These are phyloP conservation scores for Penicillium coffeae DNA, from an alignment of 495 filamentous ascomycete species.

Conservation along the genomic window DNA sequence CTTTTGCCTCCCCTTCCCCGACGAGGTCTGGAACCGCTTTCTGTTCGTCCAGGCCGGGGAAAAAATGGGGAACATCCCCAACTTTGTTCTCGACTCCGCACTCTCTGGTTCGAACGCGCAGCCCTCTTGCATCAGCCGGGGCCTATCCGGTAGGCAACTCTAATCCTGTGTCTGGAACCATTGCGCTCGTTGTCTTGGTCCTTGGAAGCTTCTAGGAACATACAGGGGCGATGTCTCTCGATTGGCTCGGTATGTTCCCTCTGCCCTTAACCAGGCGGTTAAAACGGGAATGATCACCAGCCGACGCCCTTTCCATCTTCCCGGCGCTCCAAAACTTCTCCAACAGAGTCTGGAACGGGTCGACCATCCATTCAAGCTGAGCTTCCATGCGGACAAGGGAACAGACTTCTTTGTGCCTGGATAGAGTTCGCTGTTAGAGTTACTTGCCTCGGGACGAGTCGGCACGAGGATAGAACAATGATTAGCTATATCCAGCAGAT, in stretches of 20 bases:
- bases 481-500: no score
- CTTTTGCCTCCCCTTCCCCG: neutral
- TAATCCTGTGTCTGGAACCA: neutral
- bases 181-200: neutral
- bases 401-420: neutral
- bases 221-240: neutral
- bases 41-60: slow-evolving; percentile 1
- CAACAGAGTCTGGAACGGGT: neutral
- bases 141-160: neutral
- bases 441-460: no score
- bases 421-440: no score
- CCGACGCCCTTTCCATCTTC: neutral
- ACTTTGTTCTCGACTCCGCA: neutral
- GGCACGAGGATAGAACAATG: no score
- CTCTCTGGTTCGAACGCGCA: neutral
- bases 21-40: neutral
- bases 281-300: neutral
- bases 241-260: neutral
- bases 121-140: neutral
- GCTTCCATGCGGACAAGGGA: neutral
- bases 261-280: neutral
- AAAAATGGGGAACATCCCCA: neutral
- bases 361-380: neutral
- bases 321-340: neutral
- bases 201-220: neutral